Evolutionary conservation across 2,329 filamentous ascomycete species (phyloP).

Genomic region (Colletotrichum sp.): DNA sequence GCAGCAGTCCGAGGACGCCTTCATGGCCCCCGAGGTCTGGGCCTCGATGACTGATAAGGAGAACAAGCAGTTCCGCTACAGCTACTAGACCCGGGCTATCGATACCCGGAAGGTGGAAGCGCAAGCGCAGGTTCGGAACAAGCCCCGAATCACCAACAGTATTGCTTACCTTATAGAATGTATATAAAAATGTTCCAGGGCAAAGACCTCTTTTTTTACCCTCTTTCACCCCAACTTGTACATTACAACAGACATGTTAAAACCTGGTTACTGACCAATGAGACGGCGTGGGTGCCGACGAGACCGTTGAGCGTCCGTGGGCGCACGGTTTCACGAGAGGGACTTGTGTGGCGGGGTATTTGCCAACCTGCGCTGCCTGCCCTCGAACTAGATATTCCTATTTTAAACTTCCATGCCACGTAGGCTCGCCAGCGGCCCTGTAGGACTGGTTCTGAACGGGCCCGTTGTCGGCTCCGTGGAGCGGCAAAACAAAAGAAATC

Average conservation of each 20-base stretch:
- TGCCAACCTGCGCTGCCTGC: neutral
- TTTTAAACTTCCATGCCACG: neutral
- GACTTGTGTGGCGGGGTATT: neutral
- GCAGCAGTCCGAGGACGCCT: constrained; percentile 42
- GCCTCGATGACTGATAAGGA: constrained; percentile 59
- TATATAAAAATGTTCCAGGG: neutral
- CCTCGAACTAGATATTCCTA: neutral
- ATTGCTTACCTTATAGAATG: neutral
- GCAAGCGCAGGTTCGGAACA: neutral
- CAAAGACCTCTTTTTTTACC: neutral
- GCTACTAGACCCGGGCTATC: constrained; percentile 34
- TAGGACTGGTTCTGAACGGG: neutral
- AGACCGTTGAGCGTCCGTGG: neutral
- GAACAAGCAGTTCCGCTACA: constrained; percentile 62
- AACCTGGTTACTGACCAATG: neutral
- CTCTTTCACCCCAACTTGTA: neutral
- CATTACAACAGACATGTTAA: neutral
- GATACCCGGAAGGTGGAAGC: neutral
- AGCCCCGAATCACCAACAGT: neutral
- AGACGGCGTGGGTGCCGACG: neutral
- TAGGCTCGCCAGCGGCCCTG: neutral
- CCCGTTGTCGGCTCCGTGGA: neutral
- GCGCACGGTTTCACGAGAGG: neutral
- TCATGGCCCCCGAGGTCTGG: constrained; percentile 48
- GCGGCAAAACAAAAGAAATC: neutral